phyloP scores from a whole-genome alignment of 345 rosid genomes.

The Rhizophora mangle region DNA sequence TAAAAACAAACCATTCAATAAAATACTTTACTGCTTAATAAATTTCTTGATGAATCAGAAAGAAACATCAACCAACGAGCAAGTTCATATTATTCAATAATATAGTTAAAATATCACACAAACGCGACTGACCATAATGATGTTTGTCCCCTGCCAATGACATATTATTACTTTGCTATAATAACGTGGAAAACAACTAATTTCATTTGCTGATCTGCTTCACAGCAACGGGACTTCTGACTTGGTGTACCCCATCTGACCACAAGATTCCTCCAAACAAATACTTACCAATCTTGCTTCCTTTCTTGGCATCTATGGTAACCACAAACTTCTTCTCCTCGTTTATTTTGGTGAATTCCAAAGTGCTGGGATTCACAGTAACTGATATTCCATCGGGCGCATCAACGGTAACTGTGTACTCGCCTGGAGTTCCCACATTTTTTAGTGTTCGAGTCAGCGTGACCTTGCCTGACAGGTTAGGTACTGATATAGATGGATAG shows the following conservation, averaged over 20 bases:
- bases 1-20: no score
- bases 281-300: not conserved
- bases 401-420: conserved; percentile 4
- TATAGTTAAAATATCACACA: no score
- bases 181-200: no score
- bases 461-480: conserved; percentile 1
- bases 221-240: conserved; percentile 17
- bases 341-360: conserved; percentile 10
- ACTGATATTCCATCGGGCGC: conserved; percentile 15
- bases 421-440: conserved; percentile 21
- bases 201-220: no score
- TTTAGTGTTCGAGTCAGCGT: conserved; percentile 19
- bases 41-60: no score
- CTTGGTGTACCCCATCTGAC: conserved; percentile 23
- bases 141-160: no score
- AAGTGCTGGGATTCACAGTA: not conserved
- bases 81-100: no score
- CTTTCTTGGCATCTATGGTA: not conserved
- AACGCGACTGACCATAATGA: no score
- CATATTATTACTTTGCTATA: no score
- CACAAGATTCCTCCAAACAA: conserved; percentile 18
- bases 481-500: conserved; percentile 22
- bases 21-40: no score
- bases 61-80: no score
- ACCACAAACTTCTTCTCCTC: conserved; percentile 17